A percentile compares a stretch with the other conserved stretches of the same genome.
These are phyloP conservation scores for Gautieria morchelliformis DNA, from an alignment of 768 basidiomycete species.

Conservation along the genomic window DNA sequence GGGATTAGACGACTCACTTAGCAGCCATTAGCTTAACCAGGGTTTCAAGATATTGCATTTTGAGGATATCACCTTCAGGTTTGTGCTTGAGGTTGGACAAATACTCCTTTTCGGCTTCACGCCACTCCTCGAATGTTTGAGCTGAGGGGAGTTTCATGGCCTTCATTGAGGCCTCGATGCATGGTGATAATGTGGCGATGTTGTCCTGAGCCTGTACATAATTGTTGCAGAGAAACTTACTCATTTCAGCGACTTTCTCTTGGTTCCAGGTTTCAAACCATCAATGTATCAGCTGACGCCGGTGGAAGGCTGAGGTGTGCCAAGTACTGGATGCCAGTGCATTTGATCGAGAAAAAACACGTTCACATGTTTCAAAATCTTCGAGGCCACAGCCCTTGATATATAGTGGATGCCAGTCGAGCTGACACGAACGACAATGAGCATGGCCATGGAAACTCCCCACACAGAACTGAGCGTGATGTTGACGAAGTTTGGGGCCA, in stretches of 20 bases:
- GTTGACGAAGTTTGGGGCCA: not conserved
- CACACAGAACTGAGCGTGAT: not conserved
- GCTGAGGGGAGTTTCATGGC: not conserved
- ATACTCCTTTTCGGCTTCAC: not conserved
- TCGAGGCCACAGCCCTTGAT: constrained; percentile 17
- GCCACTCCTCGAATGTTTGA: not conserved
- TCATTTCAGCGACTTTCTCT: constrained; percentile 13
- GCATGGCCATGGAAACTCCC: not conserved
- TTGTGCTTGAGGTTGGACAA: not conserved
- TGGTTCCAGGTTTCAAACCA: constrained; percentile 15
- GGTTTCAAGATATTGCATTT: not conserved
- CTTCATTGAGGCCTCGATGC: not conserved
- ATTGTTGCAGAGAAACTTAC: not conserved
- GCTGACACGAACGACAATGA: constrained; percentile 18
- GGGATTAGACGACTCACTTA: not conserved
- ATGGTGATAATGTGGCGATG: not conserved
- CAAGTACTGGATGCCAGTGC: constrained; percentile 14
- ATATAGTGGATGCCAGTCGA: constrained; percentile 20
- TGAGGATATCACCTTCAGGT: not conserved
- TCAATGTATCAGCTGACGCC: constrained; percentile 18
- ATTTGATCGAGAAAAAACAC: constrained; percentile 19
- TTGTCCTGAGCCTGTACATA: not conserved
- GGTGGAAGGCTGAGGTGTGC: constrained; percentile 19
- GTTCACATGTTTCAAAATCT: constrained; percentile 21
- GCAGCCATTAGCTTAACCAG: not conserved